Percentiles rank a stretch among this genome's conserved stretches.
phyloP scores from a whole-genome alignment of 805 yeast genomes.

The Kluyveromyces siamensis region DNA sequence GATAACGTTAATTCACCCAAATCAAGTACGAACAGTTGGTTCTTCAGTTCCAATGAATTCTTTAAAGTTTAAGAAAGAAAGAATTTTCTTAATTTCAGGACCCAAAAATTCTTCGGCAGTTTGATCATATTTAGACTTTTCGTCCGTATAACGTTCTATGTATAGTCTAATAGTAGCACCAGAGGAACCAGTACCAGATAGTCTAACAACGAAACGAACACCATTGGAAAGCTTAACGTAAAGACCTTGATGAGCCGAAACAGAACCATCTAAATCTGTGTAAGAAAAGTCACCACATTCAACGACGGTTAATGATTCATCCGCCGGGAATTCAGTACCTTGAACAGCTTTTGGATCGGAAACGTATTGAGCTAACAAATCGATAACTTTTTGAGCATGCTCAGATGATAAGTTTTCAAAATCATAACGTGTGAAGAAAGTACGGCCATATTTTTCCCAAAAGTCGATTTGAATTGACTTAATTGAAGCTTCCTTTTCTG shows the following conservation, averaged over 20 bases:
- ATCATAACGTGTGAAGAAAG: conserved; percentile 95
- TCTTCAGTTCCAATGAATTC: conserved; percentile 69
- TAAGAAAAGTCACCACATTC: conserved; percentile 87
- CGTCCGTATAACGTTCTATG: conserved; percentile 72
- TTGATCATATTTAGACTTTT: conserved; percentile 37
- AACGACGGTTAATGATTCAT: conserved; percentile 41
- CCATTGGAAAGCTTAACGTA: conserved; percentile 76
- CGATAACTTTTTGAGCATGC: conserved; percentile 65
- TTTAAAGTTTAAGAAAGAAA: conserved; percentile 61
- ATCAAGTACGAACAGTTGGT: conserved; percentile 81
- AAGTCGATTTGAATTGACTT: conserved; percentile 72
- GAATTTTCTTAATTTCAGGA: conserved; percentile 51
- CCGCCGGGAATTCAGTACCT: conserved; percentile 43
- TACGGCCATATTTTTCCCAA: conserved; percentile 90
- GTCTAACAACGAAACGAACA: conserved; percentile 75
- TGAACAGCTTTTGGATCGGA: conserved; percentile 30
- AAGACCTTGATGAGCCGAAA: conserved; percentile 81
- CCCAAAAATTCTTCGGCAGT: conserved; percentile 62
- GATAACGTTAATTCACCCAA: too few species aligned
- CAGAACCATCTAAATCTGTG: conserved; percentile 91
- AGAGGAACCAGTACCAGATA: conserved; percentile 95
- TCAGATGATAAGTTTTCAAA: conserved; percentile 74
- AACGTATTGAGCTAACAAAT: conserved; percentile 37
- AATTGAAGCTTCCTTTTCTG: conserved; percentile 55
- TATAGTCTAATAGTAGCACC: conserved; percentile 96